phyloP scores from a whole-genome alignment of 176 grass and related monocot species.

The Eleusine indica region DNA sequence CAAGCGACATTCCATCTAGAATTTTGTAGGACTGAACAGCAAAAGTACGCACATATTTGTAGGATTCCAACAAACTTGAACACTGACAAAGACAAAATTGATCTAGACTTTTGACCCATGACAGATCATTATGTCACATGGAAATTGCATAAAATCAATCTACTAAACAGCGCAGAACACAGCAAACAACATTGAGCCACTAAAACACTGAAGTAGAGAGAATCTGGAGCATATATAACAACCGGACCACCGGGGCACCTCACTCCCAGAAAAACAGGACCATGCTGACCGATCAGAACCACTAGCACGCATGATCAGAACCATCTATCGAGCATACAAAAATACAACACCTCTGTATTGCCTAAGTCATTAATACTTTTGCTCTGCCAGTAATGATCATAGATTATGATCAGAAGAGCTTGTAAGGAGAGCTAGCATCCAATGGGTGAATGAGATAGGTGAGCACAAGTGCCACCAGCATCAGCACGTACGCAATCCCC shows the following conservation, averaged over 20 bases:
- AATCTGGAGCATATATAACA: slow-evolving; percentile 1
- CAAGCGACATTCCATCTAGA: no score
- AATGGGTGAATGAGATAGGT: slow-evolving; percentile 85
- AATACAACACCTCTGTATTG: slow-evolving; percentile 9
- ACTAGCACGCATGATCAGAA: slow-evolving; percentile 33
- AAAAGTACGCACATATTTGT: no score
- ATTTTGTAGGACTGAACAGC: no score
- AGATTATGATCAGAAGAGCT: slow-evolving; percentile 49
- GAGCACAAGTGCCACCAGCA: slow-evolving; percentile 79
- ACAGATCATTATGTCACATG: slow-evolving; percentile 18
- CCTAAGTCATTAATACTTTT: slow-evolving; percentile 23
- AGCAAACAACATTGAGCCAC: not conserved
- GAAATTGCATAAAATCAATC: not conserved
- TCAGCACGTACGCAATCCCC: slow-evolving; percentile 73
- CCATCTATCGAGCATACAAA: slow-evolving; percentile 15
- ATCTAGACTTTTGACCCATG: not conserved
- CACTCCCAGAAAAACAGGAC: slow-evolving; percentile 11
- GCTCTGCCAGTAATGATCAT: not conserved
- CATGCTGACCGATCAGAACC: not conserved
- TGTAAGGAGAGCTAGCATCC: slow-evolving; percentile 68
- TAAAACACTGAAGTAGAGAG: not conserved
- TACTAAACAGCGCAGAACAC: slow-evolving; percentile 16
- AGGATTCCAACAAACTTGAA: not conserved
- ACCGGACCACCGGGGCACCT: not conserved
- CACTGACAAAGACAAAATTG: not conserved